Evolutionary conservation across 129 eudicot genomes (phyloP).

Genomic region (Artemisia tridentata): DNA sequence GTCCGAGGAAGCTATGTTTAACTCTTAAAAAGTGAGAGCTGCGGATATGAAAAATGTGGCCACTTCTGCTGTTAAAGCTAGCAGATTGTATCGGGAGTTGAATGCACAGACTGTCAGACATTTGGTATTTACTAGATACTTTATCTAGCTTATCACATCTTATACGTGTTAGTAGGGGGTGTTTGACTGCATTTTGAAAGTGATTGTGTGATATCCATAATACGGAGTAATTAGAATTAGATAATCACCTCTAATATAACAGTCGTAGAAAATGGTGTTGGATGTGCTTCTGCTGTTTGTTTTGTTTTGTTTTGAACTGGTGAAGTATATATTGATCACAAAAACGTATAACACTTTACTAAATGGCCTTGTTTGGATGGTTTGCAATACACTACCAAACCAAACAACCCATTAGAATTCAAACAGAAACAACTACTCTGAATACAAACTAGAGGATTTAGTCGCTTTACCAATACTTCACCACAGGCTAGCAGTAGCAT

Average conservation of each 20-base stretch:
- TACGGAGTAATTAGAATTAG: neutral
- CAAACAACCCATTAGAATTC: too few relatives aligned
- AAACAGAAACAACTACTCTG: too few relatives aligned
- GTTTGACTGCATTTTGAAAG: neutral
- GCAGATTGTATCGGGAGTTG: slow-evolving; percentile 81
- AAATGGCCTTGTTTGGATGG: too few relatives aligned
- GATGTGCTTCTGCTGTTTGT: neutral
- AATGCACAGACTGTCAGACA: slow-evolving; percentile 84
- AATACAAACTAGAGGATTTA: too few relatives aligned
- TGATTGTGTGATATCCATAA: neutral
- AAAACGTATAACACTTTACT: too few relatives aligned
- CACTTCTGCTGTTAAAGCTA: slow-evolving; percentile 89
- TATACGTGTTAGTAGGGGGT: neutral
- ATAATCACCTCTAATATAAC: neutral
- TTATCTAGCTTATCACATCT: slow-evolving; percentile 5
- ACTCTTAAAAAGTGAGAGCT: slow-evolving; percentile 75
- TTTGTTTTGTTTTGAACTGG: too few relatives aligned
- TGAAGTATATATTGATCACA: too few relatives aligned
- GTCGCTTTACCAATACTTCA: too few relatives aligned
- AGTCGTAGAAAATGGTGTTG: neutral
- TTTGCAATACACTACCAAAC: too few relatives aligned
- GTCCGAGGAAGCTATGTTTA: slow-evolving; percentile 60
- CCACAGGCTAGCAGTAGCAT: neutral
- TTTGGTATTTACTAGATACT: slow-evolving; percentile 54
- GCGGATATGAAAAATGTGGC: slow-evolving; percentile 89